These are phyloP conservation scores for Astrothelium macrocarpum DNA, from an alignment of 495 filamentous ascomycete species.

Conservation along the genomic window DNA sequence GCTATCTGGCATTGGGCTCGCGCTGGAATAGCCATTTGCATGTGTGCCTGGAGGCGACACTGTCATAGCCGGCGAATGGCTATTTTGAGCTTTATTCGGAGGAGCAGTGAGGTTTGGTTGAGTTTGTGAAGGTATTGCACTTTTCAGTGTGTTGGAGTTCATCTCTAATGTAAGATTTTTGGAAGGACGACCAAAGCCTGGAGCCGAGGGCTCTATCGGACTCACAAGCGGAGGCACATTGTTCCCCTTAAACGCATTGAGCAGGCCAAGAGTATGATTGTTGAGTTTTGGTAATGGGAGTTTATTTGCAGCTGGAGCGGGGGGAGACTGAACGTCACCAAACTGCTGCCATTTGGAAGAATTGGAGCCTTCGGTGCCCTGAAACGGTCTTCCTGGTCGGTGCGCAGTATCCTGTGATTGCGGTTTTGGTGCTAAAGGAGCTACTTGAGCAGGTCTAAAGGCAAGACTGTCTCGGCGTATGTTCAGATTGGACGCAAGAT, in stretches of 20 bases:
- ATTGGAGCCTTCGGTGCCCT: conserved; percentile 42
- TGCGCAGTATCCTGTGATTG: conserved; percentile 12
- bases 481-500: not conserved
- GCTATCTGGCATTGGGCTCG: not conserved
- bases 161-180: not conserved
- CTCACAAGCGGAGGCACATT: not conserved
- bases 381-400: conserved; percentile 38
- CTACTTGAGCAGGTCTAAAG: not conserved
- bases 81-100: not conserved
- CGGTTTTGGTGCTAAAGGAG: conserved; percentile 3
- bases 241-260: not conserved
- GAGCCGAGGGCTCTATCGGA: not conserved
- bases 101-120: not conserved
- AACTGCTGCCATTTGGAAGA: conserved; percentile 4
- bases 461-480: not conserved
- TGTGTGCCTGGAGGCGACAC: not conserved
- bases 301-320: conserved; percentile 2
- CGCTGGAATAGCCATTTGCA: conserved; percentile 1
- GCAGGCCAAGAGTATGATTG: conserved; percentile 2
- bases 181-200: not conserved
- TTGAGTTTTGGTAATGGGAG: not conserved
- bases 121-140: not conserved
- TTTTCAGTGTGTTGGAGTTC: not conserved
- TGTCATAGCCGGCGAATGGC: not conserved
- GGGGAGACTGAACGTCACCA: conserved; percentile 2